Conservation (phyloP, 768 basidiomycete species). For the Suillus placidus region DNA sequence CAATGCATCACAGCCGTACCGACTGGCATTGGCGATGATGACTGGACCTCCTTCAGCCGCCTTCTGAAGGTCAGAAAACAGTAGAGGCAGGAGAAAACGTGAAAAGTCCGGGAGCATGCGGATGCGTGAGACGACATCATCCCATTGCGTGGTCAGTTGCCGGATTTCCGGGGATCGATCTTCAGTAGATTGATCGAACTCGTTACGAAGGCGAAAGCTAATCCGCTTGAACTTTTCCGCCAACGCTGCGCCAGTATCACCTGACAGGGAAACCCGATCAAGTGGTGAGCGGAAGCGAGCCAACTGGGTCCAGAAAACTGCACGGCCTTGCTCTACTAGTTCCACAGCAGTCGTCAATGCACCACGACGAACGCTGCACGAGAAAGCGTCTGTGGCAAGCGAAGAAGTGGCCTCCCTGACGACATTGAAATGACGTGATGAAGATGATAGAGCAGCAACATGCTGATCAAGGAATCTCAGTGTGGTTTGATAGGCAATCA, state of each 20-base stretch:
- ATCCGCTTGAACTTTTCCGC: constrained; percentile 25
- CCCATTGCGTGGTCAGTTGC: constrained; percentile 20
- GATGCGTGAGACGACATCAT: constrained; percentile 24
- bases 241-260: constrained; percentile 17
- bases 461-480: constrained; percentile 7
- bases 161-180: constrained; percentile 17
- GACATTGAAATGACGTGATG: not conserved
- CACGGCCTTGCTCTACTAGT: constrained; percentile 37
- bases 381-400: constrained; percentile 26
- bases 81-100: constrained; percentile 15
- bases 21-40: constrained; percentile 3
- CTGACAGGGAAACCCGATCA: constrained; percentile 15
- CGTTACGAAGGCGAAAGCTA: not conserved
- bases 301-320: constrained; percentile 33
- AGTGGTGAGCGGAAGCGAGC: constrained; percentile 22
- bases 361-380: constrained; percentile 26
- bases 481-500: constrained; percentile 8
- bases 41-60: constrained; percentile 10
- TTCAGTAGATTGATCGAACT: constrained; percentile 11
- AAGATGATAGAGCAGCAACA: not conserved
- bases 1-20: constrained; percentile 11
- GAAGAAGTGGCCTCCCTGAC: not conserved
- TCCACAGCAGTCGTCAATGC: constrained; percentile 31
- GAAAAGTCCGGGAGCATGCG: constrained; percentile 19
- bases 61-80: constrained; percentile 8